A percentile compares a stretch with the other conserved stretches of the same genome.
Evolutionary conservation across 371 early-diverging fungal genomes (phyloP).

Genomic region (Entomophthora muscae): DNA sequence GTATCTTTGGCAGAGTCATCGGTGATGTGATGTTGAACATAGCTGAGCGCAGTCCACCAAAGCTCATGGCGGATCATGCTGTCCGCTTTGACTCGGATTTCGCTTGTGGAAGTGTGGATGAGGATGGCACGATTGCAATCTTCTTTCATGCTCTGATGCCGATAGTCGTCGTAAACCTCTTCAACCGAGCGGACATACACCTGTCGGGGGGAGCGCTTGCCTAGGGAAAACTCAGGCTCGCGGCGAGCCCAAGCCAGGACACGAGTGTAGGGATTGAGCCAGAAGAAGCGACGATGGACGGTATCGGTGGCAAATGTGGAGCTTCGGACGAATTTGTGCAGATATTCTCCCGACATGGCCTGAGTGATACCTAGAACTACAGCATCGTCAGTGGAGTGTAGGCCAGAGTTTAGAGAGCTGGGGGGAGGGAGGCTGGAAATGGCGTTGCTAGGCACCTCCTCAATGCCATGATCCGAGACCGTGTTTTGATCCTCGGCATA

Average conservation of each 20-base stretch:
- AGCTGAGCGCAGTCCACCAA: conserved; percentile 3
- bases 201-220: not conserved
- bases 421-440: not conserved
- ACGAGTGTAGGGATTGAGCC: conserved; percentile 4
- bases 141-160: not conserved
- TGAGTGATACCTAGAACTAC: not conserved
- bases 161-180: not conserved
- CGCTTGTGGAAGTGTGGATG: not conserved
- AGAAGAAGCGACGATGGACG: conserved; percentile 1
- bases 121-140: not conserved
- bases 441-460: not conserved
- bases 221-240: not conserved
- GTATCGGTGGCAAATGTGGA: not conserved
- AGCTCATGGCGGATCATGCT: not conserved
- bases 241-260: conserved; percentile 1
- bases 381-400: not conserved
- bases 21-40: conserved; percentile 1
- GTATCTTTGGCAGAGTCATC: not conserved
- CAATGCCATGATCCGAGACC: too few relatives aligned
- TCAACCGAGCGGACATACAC: not conserved
- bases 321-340: not conserved
- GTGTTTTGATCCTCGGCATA: too few relatives aligned
- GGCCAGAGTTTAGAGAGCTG: not conserved
- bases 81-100: not conserved
- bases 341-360: conserved; percentile 5